Base-by-base conservation (phyloP, 2,329 filamentous ascomycete genomes). In the Xylaria sp. region DNA sequence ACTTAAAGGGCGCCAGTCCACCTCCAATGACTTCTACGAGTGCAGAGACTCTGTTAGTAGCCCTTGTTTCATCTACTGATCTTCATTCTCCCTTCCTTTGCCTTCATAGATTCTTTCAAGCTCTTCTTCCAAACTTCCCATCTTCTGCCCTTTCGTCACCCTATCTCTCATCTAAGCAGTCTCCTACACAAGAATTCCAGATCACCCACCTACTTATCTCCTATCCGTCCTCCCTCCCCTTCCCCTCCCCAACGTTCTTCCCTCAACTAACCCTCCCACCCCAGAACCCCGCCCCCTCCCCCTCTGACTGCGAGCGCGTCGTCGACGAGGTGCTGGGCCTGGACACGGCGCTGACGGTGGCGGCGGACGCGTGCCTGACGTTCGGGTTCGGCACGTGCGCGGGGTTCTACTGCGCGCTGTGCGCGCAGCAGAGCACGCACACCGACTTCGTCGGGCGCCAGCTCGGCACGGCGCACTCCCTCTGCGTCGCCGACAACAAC, bases 371-470 rank as follows among this genome's bases (percentile, higher is more conserved):
- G 18, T 74, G 71, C 60, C 61, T 73, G 17, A 52, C 65, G 26
- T 74, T 71, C 57, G 54, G 64, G n/a, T 71, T 57, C 54, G 37
- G 61, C 22, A 71, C 70, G n/a, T 74, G 71, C 61, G 64, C 67
- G 63, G 71, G 64, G 42, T 73, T 72, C 64, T 74, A 73, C 66
- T 74, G 71, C 62, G 66, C 69, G 34, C 60, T 74, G 19, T 74
- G 71, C 63, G 37, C 62, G 43, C 65, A 64, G 34, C 59, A 73
- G 29, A 54, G 50, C 29, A 72, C 71, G 44, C 62, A 63, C n/a
- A 72, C 69, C 56, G 54, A 61, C 56, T 73, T 73, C 53, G 68
- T 73, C 57, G 70, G 65, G 52, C 67, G 60, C 63, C 66, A 73
- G 62, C 65, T 74, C 21, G 50, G 60, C 51, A 65, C 63, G 2